phyloP scores from a whole-genome alignment of 2,329 filamentous ascomycete species.

The Plenodomus biglobosus region DNA sequence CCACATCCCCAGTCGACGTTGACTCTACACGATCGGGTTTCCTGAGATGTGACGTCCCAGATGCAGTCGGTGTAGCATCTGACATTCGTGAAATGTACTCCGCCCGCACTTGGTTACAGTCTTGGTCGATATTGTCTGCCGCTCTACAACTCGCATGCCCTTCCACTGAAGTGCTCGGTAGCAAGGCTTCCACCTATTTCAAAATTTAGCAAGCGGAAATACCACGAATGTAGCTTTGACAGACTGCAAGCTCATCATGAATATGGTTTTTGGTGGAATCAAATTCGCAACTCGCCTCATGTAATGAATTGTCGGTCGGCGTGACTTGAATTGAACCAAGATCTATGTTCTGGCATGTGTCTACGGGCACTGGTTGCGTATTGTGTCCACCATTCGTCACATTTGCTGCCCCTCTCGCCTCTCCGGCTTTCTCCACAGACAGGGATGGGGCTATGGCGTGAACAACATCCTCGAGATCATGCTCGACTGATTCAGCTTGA shows the following conservation, averaged over 20 bases:
- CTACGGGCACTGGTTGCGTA: not conserved
- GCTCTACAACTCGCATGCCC: not conserved
- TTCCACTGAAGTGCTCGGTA: not conserved
- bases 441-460: not conserved
- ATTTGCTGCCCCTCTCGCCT: not conserved
- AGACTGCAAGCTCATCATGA: constrained; percentile 5
- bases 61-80: not conserved
- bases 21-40: no score
- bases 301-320: not conserved
- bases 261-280: not conserved
- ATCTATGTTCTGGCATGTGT: not conserved
- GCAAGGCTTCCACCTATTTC: not conserved
- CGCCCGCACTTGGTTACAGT: not conserved
- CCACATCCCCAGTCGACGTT: not conserved
- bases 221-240: constrained; percentile 2
- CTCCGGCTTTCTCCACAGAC: not conserved
- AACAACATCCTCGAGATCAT: not conserved
- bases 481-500: not conserved
- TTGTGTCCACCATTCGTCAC: not conserved
- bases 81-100: not conserved
- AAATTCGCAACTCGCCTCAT: not conserved
- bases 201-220: not conserved
- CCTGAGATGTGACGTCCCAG: not conserved
- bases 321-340: not conserved
- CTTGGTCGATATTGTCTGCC: not conserved